These are phyloP conservation scores for Clitoria ternatea DNA, from an alignment of 306 rosid genomes.

Conservation along the genomic window DNA sequence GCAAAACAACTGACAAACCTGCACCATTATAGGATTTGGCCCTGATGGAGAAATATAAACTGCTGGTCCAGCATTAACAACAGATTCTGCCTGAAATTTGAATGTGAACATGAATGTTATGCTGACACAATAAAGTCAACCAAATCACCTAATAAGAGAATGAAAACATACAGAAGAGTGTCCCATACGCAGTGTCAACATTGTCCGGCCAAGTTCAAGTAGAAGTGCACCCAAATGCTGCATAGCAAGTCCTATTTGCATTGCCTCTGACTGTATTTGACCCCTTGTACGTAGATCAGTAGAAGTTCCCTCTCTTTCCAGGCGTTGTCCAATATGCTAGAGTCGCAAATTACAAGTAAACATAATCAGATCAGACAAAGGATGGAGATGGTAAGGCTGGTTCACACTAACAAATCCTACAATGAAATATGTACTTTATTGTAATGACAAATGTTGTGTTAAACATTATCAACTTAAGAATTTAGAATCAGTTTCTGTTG, in stretches of 20 bases:
- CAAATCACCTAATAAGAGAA: constrained; percentile 20
- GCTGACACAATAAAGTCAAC: constrained; percentile 17
- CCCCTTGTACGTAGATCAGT: constrained; percentile 52
- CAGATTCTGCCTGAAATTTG: constrained; percentile 68
- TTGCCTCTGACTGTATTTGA: constrained; percentile 77
- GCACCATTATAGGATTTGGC: constrained; percentile 98
- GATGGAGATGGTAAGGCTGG: constrained; percentile 5
- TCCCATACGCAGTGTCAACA: constrained; percentile 88
- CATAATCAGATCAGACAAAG: constrained; percentile 26
- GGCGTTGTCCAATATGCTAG: constrained; percentile 88
- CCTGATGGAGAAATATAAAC: constrained; percentile 93
- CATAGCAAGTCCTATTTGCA: constrained; percentile 72
- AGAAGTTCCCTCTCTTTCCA: constrained; percentile 76
- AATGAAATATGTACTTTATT: not conserved
- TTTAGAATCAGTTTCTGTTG: not conserved
- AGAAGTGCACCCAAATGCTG: constrained; percentile 91
- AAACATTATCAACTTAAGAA: constrained; percentile 7
- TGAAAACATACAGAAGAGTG: constrained; percentile 69
- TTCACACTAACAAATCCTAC: constrained; percentile 1
- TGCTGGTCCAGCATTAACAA: constrained; percentile 91
- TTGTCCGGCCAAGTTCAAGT: constrained; percentile 97
- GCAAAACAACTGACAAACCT: constrained; percentile 55
- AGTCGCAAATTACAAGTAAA: constrained; percentile 43
- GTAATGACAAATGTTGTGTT: not conserved
- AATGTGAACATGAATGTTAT: constrained; percentile 12